Evolutionary conservation across 345 rosid genomes (phyloP), one percentile per base, ranked within the genome.

Genomic region (Boechera divaricarpa): DNA sequence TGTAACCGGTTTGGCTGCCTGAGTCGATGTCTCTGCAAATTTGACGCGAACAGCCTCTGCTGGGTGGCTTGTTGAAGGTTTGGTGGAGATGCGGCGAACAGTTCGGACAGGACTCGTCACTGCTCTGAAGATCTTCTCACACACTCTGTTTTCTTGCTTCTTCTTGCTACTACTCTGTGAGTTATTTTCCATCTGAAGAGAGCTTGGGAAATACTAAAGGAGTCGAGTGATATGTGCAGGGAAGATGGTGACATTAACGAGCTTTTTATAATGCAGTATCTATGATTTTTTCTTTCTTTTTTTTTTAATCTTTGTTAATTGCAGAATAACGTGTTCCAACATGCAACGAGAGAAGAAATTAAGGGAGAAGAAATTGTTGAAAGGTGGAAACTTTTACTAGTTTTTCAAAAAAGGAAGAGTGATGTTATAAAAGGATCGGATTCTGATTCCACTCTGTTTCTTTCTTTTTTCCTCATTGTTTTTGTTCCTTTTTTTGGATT

Each of bases 121-220:
- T 41, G 74, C 82, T 79, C 73, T 36, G 66, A 79, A 79, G 53
- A 79, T 41, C 70, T 73, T 79, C 75, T 73, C 82, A 5, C 82
- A 79, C 52, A 67, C 65, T 79, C 65, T 67, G 47, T 67, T 70
- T 56, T 66, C 72, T 77, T 70, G 58, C 75, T 77, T 77, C 71
- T 55, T 70, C 52, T 57, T 51, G 68, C 42, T 61, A 61, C 51
- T 49, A 24, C 63, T 45, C 62, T 67, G 62, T 2, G 52, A 61
- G 61, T 75, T 70, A 35, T 70, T 77, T 56, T 76, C 72, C 80
- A 70, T 77, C 26, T 16, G 33, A 45, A 48, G 67, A 8, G 42
- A 70, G 26, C 57, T 58, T 58, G 32, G 21, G 4, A 61, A 26
- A 60, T 24, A 36, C 60, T 18, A 18, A 31, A 13, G 33, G 10